Percentiles rank a stretch among this genome's conserved stretches.
Conservation (phyloP, 1,284 basidiomycete species). For the Afroboletus lepidellus region DNA sequence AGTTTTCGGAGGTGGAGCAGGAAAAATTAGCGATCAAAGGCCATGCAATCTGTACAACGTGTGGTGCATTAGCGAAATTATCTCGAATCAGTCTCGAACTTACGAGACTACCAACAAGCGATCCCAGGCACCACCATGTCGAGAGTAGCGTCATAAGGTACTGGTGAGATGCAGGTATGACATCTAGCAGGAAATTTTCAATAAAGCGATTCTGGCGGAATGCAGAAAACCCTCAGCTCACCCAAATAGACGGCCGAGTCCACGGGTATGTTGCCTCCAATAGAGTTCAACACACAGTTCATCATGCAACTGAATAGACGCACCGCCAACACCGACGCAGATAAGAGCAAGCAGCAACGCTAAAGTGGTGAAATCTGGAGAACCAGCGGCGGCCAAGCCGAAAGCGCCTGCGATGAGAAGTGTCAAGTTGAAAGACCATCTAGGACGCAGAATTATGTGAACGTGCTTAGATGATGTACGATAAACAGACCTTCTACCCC, state of each 20-base stretch:
- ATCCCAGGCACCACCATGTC: constrained; percentile 71
- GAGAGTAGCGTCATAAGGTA: constrained; percentile 68
- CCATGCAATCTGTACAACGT: constrained; percentile 30
- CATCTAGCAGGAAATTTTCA: constrained; percentile 41
- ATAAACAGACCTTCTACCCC: constrained; percentile 52
- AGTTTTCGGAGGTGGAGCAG: constrained; percentile 37
- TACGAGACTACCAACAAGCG: constrained; percentile 62
- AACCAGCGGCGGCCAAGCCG: constrained; percentile 46
- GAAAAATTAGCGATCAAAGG: constrained; percentile 51
- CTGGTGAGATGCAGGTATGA: constrained; percentile 65
- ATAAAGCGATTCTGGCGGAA: background rate
- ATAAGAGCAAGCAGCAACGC: constrained; percentile 44
- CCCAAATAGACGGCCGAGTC: constrained; percentile 66
- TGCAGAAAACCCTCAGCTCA: constrained; percentile 24
- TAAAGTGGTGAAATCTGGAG: constrained; percentile 43
- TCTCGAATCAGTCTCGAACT: constrained; percentile 32
- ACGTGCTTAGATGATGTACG: constrained; percentile 9
- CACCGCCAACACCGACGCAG: constrained; percentile 48
- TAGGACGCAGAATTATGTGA: constrained; percentile 14
- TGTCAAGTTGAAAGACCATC: constrained; percentile 64
- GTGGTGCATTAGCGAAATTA: too few relatives aligned
- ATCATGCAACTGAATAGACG: background rate
- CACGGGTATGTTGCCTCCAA: constrained; percentile 52
- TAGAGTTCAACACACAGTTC: background rate
- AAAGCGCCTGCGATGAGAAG: constrained; percentile 61